These are phyloP conservation scores for Eutrema salsugineum DNA, from an alignment of 441 rosid genomes.

Conservation along the genomic window DNA sequence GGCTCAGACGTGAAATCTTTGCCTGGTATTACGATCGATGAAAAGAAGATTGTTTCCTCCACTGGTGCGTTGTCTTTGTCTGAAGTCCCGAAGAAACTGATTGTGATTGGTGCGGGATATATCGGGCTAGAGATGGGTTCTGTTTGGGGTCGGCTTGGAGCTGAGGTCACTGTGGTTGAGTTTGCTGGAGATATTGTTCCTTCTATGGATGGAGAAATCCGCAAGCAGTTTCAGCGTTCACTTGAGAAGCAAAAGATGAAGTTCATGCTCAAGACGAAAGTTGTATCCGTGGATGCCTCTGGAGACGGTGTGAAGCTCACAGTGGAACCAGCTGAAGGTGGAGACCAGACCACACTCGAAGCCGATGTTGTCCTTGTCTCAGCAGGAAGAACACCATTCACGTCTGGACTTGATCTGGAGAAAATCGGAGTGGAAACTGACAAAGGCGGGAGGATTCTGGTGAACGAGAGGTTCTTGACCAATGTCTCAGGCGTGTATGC, in stretches of 20 bases:
- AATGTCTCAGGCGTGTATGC: conserved; percentile 84
- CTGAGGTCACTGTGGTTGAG: conserved; percentile 96
- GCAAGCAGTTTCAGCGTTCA: conserved; percentile 86
- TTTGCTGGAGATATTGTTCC: conserved; percentile 93
- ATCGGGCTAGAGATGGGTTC: conserved; percentile 99
- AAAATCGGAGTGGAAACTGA: conserved; percentile 87
- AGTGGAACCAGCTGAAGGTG: conserved; percentile 85
- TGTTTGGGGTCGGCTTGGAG: conserved; percentile 91
- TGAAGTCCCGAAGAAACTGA: conserved; percentile 84
- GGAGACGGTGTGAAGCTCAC: conserved; percentile 77
- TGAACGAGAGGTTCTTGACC: conserved; percentile 70
- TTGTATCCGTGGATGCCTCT: conserved; percentile 72
- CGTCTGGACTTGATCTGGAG: conserved; percentile 85
- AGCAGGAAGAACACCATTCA: conserved; percentile 87
- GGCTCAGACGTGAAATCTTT: conserved; percentile 94
- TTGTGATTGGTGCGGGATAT: conserved; percentile 95
- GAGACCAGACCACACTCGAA: conserved; percentile 79
- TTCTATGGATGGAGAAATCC: conserved; percentile 89
- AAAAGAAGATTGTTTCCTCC: conserved; percentile 87
- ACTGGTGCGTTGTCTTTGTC: conserved; percentile 83
- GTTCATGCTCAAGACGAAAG: conserved; percentile 96
- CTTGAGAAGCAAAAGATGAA: conserved; percentile 98
- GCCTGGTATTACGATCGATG: conserved; percentile 96
- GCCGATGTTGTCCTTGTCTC: conserved; percentile 98
- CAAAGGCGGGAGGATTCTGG: conserved; percentile 73